Evolutionary conservation across 2,329 filamentous ascomycete species (phyloP), one percentile per base, ranked within the genome.

Genomic region (Sordariomycetes sp.): DNA sequence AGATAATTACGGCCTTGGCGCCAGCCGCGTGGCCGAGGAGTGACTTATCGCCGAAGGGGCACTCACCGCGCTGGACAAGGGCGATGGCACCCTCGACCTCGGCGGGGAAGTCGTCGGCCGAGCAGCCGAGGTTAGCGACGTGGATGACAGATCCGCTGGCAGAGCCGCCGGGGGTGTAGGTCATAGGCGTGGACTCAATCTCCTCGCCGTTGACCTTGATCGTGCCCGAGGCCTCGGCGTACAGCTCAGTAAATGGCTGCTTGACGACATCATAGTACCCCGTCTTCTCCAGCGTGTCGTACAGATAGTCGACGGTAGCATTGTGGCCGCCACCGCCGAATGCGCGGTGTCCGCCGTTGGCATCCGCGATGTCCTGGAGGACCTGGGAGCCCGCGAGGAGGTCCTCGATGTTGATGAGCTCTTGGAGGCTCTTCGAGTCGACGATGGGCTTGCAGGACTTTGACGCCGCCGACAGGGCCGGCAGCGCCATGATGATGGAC

Each of bases 1-100:
- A 85, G 59, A 87, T 72, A 56, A 87, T 64, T 1, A 75, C 76
- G 1, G 71, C 84, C 0, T 67, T 65, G 1, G 84, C 84, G 20
- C 82, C 80, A 1, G 82, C 81, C 0, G 67, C 64, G 59, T 76
- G 78, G 25, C 82, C 84, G 20, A 76, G 69, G 42, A 73, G 67
- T 7, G 80, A 74, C 71, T 87, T 87, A 24, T 73, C 63, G 8
- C 72, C 76, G 58, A 86, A 87, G 17, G 74, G 62, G 65, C 84
- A 87, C 1, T 63, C 68, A 57, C 84, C 84, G 62, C 84, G 77
- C 6, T 73, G 73, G 57, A 86, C 74, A 24, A 87, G 70, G 5
- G 81, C 84, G 52, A 87, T 76, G 22, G 74, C 78, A 42, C 78
- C 81, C 3, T 71, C 63, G 15, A 81, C 69, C 17, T 71, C 70